Percentiles rank a stretch among this genome's conserved stretches.
phyloP scores from a whole-genome alignment of 192 early-diverging fungal genomes.

The Phycomyces blakesleeanus region DNA sequence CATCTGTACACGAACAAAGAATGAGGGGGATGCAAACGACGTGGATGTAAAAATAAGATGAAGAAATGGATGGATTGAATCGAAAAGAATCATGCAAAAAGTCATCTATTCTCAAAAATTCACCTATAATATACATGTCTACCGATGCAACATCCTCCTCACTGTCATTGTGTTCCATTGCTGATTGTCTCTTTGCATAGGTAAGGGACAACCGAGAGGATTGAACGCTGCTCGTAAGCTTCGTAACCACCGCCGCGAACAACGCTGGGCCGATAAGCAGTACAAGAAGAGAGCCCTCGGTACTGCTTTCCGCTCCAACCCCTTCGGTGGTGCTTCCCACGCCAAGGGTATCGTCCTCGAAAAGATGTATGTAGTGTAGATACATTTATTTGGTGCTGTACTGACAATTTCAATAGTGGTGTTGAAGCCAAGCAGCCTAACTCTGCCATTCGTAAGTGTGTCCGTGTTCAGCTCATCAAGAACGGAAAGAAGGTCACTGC shows the following conservation, averaged over 20 bases:
- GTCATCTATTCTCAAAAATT: not conserved
- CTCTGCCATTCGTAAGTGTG: slow-evolving; percentile 99
- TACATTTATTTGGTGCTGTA: not conserved
- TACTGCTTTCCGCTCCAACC: slow-evolving; percentile 96
- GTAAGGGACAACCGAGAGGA: slow-evolving; percentile 91
- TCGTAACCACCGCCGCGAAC: slow-evolving; percentile 92
- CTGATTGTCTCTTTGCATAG: slow-evolving; percentile 18
- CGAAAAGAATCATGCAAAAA: not conserved
- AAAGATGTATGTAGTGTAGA: slow-evolving; percentile 81
- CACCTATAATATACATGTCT: not conserved
- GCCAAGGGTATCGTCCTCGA: slow-evolving; percentile 99
- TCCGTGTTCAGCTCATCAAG: slow-evolving; percentile 99
- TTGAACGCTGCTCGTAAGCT: slow-evolving; percentile 97
- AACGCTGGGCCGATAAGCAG: slow-evolving; percentile 92
- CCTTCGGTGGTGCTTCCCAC: slow-evolving; percentile 99
- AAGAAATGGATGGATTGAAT: slow-evolving; percentile 8
- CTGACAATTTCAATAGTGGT: slow-evolving; percentile 60
- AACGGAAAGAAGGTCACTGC: slow-evolving; percentile 99
- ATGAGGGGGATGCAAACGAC: slow-evolving; percentile 1
- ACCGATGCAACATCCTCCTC: not conserved
- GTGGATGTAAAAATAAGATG: not conserved
- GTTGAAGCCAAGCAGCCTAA: slow-evolving; percentile 99
- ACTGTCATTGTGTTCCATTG: not conserved
- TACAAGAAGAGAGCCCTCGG: slow-evolving; percentile 99
- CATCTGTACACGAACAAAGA: not conserved